Base-by-base conservation (phyloP, 305 asterid species). In the Caryopteris hybrid region DNA sequence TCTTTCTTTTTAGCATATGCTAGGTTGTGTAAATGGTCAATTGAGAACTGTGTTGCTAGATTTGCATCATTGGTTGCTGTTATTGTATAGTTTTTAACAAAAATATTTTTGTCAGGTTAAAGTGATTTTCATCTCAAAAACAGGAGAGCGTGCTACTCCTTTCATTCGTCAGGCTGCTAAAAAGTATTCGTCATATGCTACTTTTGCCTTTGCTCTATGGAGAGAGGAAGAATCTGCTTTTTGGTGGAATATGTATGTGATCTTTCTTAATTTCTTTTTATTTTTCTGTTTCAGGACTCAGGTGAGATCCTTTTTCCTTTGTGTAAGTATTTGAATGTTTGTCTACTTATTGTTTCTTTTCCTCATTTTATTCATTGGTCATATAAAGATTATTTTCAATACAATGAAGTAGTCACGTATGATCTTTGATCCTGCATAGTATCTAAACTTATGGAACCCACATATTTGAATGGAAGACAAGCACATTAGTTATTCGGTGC, bases 141-240 rank as follows among this genome's bases (percentile, higher is more conserved):
- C 95, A 13, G 99, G 99, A 76, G 97, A 95, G 76, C 96, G 99
- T 53, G 99, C 99, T 43, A 79, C 94, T 58, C 99, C 99, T 47
- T 82, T 89, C 71, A 78, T 91, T 68, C 99, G 99, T 63, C 96
- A 80, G 74, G 92, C 92, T 77, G 93, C 97, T 69, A 80, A 61
- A 79, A 80, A 75, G 55, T 89, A 95, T 75, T 79, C 84, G 57
- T 50, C 96, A 57, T 79, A 85, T 84, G 94, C 97, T 41, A 71
- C 86, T 62, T 95, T 91, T 68, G 99, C 89, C 61, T 89, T 83
- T 78, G 82, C 82, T 58, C 70, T 84, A 56, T 95, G 96, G 98
- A 84, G 78, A 50, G 97, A 89, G 84, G 88, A 80, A 45, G 98
- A 89, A 61, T 85, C 98, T 69, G 61, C 91, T 53, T 71, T 86